Percentiles rank a stretch among this genome's conserved stretches.
These are phyloP conservation scores for Xerocomellus intermedius DNA, from an alignment of 768 basidiomycete genomes.

Conservation along the genomic window DNA sequence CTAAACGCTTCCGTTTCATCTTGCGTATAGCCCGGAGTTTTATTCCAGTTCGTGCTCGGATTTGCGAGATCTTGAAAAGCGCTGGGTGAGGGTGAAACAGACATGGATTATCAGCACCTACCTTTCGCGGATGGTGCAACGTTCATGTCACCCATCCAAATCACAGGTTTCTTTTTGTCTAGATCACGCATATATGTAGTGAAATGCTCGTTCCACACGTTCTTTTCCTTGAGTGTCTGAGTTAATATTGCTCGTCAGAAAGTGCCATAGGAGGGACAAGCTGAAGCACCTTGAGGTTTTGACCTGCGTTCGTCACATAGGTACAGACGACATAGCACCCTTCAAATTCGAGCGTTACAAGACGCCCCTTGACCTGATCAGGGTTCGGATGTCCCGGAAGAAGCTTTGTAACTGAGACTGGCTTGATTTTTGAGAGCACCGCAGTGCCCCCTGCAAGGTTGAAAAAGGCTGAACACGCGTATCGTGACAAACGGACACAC, in stretches of 20 bases:
- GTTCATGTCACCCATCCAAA: constrained; percentile 88
- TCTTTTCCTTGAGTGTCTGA: constrained; percentile 75
- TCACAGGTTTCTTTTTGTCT: constrained; percentile 77
- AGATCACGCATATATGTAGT: constrained; percentile 67
- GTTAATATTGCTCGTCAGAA: background rate
- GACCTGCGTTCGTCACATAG: constrained; percentile 84
- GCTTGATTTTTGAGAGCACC: constrained; percentile 73
- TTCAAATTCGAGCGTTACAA: constrained; percentile 79
- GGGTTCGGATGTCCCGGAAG: constrained; percentile 78
- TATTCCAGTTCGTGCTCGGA: constrained; percentile 79
- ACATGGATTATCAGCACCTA: constrained; percentile 21
- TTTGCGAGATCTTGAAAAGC: constrained; percentile 58
- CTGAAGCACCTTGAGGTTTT: constrained; percentile 59
- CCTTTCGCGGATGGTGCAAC: constrained; percentile 78
- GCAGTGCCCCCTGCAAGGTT: constrained; percentile 71
- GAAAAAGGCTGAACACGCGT: background rate
- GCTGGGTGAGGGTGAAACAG: background rate
- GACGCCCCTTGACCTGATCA: constrained; percentile 64
- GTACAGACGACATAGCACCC: constrained; percentile 70
- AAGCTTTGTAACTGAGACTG: constrained; percentile 58
- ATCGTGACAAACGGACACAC: constrained; percentile 37
- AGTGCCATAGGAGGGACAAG: background rate
- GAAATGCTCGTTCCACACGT: constrained; percentile 78
- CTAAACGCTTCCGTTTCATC: constrained; percentile 76
- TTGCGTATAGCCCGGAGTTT: constrained; percentile 81